These are phyloP conservation scores for Candida chilensis DNA, from an alignment of 805 yeast species.

Conservation along the genomic window DNA sequence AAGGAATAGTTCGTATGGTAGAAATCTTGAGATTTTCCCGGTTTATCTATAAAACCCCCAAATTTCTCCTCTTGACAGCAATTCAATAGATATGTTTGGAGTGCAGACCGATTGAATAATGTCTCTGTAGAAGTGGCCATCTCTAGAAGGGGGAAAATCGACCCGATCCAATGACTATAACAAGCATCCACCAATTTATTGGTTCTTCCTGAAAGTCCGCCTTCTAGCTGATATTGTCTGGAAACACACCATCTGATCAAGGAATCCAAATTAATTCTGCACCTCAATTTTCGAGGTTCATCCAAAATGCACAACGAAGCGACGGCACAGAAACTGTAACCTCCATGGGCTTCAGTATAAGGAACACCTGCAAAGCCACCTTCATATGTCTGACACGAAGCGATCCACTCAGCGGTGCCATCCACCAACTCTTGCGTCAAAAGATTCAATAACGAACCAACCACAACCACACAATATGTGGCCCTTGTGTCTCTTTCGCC, in stretches of 20 bases:
- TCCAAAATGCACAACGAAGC: constrained; percentile 48
- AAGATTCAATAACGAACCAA: constrained; percentile 58
- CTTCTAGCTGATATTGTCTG: constrained; percentile 69
- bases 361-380: constrained; percentile 93
- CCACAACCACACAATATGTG: constrained; percentile 74
- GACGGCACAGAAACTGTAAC: constrained; percentile 87
- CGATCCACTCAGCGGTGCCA: constrained; percentile 52
- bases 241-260: constrained; percentile 60
- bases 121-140: constrained; percentile 16
- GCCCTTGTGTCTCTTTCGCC: constrained; percentile 89
- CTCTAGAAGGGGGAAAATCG: constrained; percentile 56
- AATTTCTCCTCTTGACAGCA: constrained; percentile 58
- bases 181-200: constrained; percentile 95
- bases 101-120: constrained; percentile 44
- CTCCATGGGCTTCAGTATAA: constrained; percentile 87
- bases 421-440: constrained; percentile 48
- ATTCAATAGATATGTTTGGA: constrained; percentile 57
- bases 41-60: constrained; percentile 88
- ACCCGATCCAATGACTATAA: constrained; percentile 94
- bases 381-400: constrained; percentile 77
- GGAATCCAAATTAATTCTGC: constrained; percentile 31
- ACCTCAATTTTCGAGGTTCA: constrained; percentile 19
- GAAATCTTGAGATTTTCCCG: constrained; percentile 70
- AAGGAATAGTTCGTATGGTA: constrained; percentile 87
- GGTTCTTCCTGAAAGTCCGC: constrained; percentile 84